Evolutionary conservation across 805 yeast genomes (phyloP).

Genomic region (Komagataella pastoris): DNA sequence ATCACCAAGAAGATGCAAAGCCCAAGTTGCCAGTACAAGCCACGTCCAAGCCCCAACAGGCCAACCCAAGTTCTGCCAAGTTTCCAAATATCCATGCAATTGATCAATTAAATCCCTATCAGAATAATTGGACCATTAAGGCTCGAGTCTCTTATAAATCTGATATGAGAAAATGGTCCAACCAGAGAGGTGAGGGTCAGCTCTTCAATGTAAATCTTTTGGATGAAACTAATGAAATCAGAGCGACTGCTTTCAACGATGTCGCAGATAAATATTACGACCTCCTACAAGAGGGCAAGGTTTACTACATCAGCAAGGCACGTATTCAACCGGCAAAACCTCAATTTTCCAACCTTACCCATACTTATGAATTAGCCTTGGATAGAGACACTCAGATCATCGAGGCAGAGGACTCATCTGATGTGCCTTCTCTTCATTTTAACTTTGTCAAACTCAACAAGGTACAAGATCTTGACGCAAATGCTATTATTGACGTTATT

Average conservation of each 20-base stretch:
- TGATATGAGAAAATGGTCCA: constrained; percentile 80
- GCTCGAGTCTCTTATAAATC: constrained; percentile 86
- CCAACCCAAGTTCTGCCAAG: constrained; percentile 6
- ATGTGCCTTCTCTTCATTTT: constrained; percentile 71
- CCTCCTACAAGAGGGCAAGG: constrained; percentile 75
- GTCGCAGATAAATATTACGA: constrained; percentile 71
- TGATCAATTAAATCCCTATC: constrained; percentile 85
- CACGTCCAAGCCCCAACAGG: constrained; percentile 10
- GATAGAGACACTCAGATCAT: constrained; percentile 69
- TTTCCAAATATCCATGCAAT: constrained; percentile 49
- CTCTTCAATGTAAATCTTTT: constrained; percentile 77
- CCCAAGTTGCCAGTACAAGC: constrained; percentile 9
- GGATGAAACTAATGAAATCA: constrained; percentile 92
- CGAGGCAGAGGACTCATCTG: constrained; percentile 41
- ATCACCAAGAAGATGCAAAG: constrained; percentile 4
- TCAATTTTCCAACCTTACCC: constrained; percentile 69
- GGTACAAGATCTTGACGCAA: constrained; percentile 55
- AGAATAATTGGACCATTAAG: constrained; percentile 81
- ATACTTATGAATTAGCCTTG: constrained; percentile 78
- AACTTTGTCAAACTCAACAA: constrained; percentile 59
- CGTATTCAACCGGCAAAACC: constrained; percentile 75
- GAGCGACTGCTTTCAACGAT: constrained; percentile 90
- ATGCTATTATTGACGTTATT: constrained; percentile 69
- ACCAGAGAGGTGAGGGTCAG: constrained; percentile 79
- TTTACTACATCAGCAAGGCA: constrained; percentile 73